Base-by-base conservation (phyloP, 169 alveolate genomes). In the Cytauxzoon felis region DNA sequence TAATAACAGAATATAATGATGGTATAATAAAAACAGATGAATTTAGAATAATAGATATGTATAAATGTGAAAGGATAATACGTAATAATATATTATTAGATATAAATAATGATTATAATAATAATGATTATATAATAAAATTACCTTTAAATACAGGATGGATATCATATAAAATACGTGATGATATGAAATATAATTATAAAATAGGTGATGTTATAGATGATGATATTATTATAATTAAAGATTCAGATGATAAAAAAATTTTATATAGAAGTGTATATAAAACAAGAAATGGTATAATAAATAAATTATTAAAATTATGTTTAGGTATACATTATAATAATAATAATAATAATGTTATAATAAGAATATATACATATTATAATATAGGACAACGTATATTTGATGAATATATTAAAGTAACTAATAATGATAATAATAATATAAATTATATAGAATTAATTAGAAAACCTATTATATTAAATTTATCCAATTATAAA, bases 391-490 rank as follows among this genome's bases (percentile, higher is more conserved):
- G 56, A 11, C 48, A 43, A 45, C 30, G 69, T 21, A 19, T 49
- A 5, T 59, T 59, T 59, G 69, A 59, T 30, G 69, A 59, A 33
- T 59, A 1, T 30, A 42, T 59, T 13, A 27, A 59, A 59, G 38
- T 26, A 1, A 4, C 1, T 30, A 32, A 18, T n/a, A 29, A 40
- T 23, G 65, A 45, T n/a, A 8, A 13, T 9, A 59, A 45, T n/a
- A 8, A 13, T 9, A 59, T 18, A 30, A 18, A 13, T 26, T 59
- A 59, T 33, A 18, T 30, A 24, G 69, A 59, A 5, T 33, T 59
- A 5, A 57, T 59, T n/a, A 59, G 65, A 40, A 26, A 32, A 26
- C 38, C 69, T 21, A 24, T 21, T 19, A 30, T 18, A 11, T 43
- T 59, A 18, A 33, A 59, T 59, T 59, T 59, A 30, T 23, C 69